A percentile compares a stretch with the other conserved stretches of the same genome.
phyloP scores from a whole-genome alignment of 2,329 filamentous ascomycete species.

The Neophaeococcomyces mojaviensis region DNA sequence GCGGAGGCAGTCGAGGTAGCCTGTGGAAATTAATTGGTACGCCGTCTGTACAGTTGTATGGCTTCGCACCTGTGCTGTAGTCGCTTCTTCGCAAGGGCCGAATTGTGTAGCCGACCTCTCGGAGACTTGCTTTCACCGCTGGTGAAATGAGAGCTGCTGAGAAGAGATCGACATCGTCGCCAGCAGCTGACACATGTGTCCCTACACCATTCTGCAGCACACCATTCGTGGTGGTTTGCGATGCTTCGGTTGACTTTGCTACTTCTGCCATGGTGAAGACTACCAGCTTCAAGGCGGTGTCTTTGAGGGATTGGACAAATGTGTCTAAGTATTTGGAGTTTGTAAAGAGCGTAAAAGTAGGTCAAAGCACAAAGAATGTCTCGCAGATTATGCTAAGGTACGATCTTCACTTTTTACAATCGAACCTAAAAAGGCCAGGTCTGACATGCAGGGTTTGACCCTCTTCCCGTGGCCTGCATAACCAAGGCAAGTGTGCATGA shows the following conservation, averaged over 20 bases:
- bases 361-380: conserved; percentile 2
- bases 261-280: conserved; percentile 14
- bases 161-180: conserved; percentile 58
- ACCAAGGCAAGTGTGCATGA: no score
- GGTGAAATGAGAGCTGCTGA: conserved; percentile 68
- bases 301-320: background rate
- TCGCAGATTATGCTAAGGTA: no score
- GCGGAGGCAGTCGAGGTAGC: conserved; percentile 84
- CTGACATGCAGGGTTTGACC: no score
- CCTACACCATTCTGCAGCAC: background rate
- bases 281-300: background rate
- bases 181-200: background rate
- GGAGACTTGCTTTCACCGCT: conserved; percentile 62
- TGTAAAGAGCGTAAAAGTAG: background rate
- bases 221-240: conserved; percentile 10
- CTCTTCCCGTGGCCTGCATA: no score
- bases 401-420: no score
- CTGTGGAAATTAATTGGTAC: conserved; percentile 10
- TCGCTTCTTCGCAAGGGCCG: conserved; percentile 73
- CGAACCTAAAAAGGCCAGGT: no score
- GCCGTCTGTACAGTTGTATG: background rate
- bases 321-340: background rate
- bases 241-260: conserved; percentile 16
- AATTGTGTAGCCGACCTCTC: conserved; percentile 66
- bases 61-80: conserved; percentile 51